Base-by-base conservation (phyloP, 352 stramenopile genomes). In the Pythium aquatile region DNA sequence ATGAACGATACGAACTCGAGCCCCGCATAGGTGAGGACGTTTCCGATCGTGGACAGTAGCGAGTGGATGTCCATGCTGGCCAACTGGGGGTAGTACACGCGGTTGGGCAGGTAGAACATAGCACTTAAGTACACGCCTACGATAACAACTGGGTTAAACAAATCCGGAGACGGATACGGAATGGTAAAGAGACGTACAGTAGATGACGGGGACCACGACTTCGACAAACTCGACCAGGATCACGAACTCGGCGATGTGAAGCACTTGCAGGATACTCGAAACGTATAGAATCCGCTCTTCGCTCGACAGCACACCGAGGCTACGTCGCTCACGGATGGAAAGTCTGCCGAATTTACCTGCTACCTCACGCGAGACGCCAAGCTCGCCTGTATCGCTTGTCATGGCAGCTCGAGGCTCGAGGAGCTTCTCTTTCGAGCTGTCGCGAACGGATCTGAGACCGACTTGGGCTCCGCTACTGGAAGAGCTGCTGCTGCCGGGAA, bases 201-300 rank as follows among this genome's bases (percentile, higher is more conserved):
- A 80, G 35, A 81, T 69, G 2, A 76, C 16, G 7, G 76, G 74
- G 6, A 81, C 65, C 24, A 75, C 61, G 6, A 78, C 71, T 40
- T 81, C 71, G 3, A 75, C 61, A 39, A 72, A 81, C 52, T 84
- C 75, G 46, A 76, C 54, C 53, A 80, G 60, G 26, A 85, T 17
- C 13, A 85, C 39, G 17, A 81, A 84, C 63, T 82, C 74, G 3
- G 76, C 74, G 55, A 77, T 63, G 37, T 81, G 76, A 5, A 73
- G 44, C 0, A 70, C 10, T 10, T 58, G 46, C 11, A 60, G 37
- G 10, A 55, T 59, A 40, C n/a, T 66, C 5, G 29, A 13, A 1
- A 65, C 35, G 33, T 61, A 61, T 9, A 24, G 5, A 17, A 51
- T 13, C 24, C 55, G 55, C 14, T 42, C 47, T 0, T 7, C 6